Evolutionary conservation across 108 stramenopile species (phyloP), one percentile per base, ranked within the genome.

Genomic region (Cyclotella kingstonii): DNA sequence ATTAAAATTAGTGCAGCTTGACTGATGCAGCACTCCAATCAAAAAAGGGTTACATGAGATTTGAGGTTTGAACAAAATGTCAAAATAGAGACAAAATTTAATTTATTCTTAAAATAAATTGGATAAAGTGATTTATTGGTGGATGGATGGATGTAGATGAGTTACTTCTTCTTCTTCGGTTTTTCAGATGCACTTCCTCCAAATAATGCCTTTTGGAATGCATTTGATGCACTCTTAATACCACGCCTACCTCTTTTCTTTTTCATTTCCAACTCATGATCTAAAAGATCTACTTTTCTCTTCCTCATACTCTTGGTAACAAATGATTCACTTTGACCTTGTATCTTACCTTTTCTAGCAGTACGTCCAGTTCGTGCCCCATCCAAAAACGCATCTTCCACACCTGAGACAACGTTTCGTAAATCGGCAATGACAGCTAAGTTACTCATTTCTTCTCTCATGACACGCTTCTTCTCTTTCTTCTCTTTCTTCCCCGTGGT

Each of bases 371-470:
- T 27, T 5, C 69, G 41, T 2, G 19, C 49, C 14, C 56, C 68
- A 18, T 55, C 63, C 0, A 69, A 78, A 84, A 83, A 80, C 9
- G 77, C 85, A 22, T 73, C 68, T 46, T 73, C 72, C 14, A 86
- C 81, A 8, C 85, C 87, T 5, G 73, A 63, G 22, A 73, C 81
- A 43, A 93, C 56, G 57, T 81, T 84, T 38, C 87, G 81, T 17
- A 92, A 45, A 41, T 89, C 84, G 41, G 91, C 81, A 73, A 93
- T 87, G 5, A 82, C 81, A 38, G 72, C 73, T 31, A 90, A 64
- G 63, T 94, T 94, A 61, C 86, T 90, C 57, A 78, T 61, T 33
- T 90, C 89, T 36, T 84, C 79, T 40, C 85, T 78, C 86, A 89
- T 80, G 34, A 84, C 56, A 15, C 69, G 56, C 33, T 87, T 67